Evolutionary conservation across 2,329 filamentous ascomycete genomes (phyloP), one percentile per base, ranked within the genome.

Genomic region (Talaromyces albobiverticillius): DNA sequence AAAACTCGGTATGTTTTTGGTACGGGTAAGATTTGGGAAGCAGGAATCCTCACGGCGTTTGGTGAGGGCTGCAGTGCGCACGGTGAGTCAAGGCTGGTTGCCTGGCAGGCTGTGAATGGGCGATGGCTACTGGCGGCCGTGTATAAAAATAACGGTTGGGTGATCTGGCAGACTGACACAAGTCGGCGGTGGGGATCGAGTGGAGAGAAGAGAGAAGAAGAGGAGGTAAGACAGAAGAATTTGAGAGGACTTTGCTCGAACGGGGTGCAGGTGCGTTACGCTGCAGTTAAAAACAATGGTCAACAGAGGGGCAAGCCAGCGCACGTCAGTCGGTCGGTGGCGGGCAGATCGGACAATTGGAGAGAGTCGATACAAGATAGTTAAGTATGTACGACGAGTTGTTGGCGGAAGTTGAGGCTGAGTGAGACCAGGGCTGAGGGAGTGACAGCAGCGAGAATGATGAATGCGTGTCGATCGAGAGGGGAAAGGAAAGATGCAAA

Each of bases 121-220:
- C 48, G 40, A 29, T 29, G 48, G 36, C 20, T 36, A 29, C 13
- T 34, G 32, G 29, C 31, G 16, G 51, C 40, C 22, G 51, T 25
- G 32, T 50, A 42, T 38, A 51, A 40, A 56, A 49, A 43, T 20
- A 25, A 29, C 45, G 55, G 43, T 52, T 56, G 54, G 46, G 34
- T 58, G 56, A 56, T 54, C 56, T 58, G 56, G 56, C 56, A 53
- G 51, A 49, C 51, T 43, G 54, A 57, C 54, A 52, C 47, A 41
- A 40, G 34, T 51, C 36, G 26, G 31, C 54, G 32, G 36, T 50
- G 57, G 52, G 46, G 57, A 43, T 54, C n/a, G 38, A 34, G 49
- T 50, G 54, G 54, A 53, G 54, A 41, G 49, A 32, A 46, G 34
- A 26, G 18, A 29, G 22, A 16, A 36, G 31, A 25, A 45, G 50